A percentile compares a stretch with the other conserved stretches of the same genome.
phyloP scores from a whole-genome alignment of 441 rosid genomes.

The Populus tomentosa region DNA sequence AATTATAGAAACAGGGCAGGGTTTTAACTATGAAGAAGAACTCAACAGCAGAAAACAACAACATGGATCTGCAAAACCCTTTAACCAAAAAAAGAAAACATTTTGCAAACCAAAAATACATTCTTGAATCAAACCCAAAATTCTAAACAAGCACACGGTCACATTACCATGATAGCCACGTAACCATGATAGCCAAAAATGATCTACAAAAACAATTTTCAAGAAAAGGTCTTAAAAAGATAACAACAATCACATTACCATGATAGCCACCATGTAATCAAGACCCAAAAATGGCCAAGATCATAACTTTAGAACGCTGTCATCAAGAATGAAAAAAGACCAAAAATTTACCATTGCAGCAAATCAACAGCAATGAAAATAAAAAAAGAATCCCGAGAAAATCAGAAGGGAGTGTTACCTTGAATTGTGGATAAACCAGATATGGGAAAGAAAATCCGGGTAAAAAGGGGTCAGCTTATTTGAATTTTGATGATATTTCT shows the following conservation, averaged over 20 bases:
- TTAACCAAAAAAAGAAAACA: not conserved
- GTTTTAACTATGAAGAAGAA: not conserved
- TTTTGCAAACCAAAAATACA: not conserved
- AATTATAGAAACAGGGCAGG: not conserved
- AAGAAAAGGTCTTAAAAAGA: not conserved
- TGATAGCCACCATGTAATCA: not conserved
- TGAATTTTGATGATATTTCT: not conserved
- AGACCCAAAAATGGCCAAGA: not conserved
- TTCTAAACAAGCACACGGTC: not conserved
- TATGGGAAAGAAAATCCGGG: constrained; percentile 14
- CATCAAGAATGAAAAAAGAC: constrained; percentile 3
- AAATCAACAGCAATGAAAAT: not conserved
- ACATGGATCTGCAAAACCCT: constrained; percentile 20
- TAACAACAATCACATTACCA: not conserved
- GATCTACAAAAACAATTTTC: not conserved
- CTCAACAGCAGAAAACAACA: not conserved
- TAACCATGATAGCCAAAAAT: not conserved
- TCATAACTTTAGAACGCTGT: not conserved
- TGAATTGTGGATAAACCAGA: constrained; percentile 14
- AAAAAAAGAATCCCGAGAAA: not conserved
- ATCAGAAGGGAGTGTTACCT: constrained; percentile 24
- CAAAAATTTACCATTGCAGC: not conserved
- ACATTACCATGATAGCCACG: not conserved
- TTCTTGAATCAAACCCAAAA: not conserved
- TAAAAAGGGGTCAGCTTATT: not conserved